Base-by-base conservation (phyloP, 1,284 basidiomycete species). In the Neolentinus lepideus region DNA sequence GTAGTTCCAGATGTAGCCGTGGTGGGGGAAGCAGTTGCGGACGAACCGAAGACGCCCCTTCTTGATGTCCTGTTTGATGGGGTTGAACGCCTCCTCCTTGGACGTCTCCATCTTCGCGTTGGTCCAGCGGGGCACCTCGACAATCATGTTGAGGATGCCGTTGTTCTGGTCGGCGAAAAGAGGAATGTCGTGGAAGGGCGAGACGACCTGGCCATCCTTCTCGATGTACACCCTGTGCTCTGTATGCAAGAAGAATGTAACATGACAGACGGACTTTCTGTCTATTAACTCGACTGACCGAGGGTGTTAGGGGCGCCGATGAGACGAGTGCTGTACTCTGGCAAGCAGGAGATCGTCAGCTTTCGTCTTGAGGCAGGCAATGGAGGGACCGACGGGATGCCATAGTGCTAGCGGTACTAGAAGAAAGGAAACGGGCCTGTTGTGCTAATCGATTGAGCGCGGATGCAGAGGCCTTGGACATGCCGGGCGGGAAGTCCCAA, bases 11-110 rank as follows among this genome's bases (percentile, higher is more conserved):
- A 97, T 94, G 80, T 95, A 94, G 53, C 94, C 95, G 73, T 98
- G 94, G 81, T 98, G 96, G 64, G 94, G 97, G 90, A 99, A 99
- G 76, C 95, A 99, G 85, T 99, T 99, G 75, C 97, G 90, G 62
- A 99, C 97, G 74, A 83, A 99, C 66, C 97, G 91, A 71, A 99
- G 78, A 73, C 92, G 94, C 68, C 94, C 94, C 77, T 92, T 94
- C 78, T 96, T 97, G 71, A 90, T 87, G 71, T 97, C 94, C 79
- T 99, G 97, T 75, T 97, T 94, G 88, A 99, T 98, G 64, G 95
- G 94, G 78, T 99, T 99, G 84, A 99, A 94, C 29, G 83, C 59
- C 73, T 99, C 96, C 69, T 97, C 94, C 77, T 98, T 98, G 74
- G 83, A 94, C 74, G 98, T 97, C 77, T 99, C 96, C 85, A 97